Evolutionary conservation across 1,139 yeast species (phyloP).

Genomic region (Pichiaceae sp.): DNA sequence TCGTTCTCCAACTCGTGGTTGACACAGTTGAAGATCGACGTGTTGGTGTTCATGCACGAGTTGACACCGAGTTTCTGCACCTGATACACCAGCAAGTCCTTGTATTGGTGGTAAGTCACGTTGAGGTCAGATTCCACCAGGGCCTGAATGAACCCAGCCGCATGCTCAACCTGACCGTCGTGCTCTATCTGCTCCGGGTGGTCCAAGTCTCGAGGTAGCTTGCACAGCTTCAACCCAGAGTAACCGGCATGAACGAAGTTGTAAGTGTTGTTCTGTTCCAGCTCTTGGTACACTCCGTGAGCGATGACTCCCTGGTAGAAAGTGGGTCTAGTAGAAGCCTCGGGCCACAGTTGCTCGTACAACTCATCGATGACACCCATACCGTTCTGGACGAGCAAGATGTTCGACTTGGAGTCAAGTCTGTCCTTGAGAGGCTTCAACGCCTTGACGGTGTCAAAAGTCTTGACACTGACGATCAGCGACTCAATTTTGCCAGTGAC

Average conservation of each 20-base stretch:
- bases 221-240: slow-evolving; percentile 51
- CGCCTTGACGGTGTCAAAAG: slow-evolving; percentile 22
- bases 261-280: slow-evolving; percentile 29
- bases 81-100: slow-evolving; percentile 56
- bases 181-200: slow-evolving; percentile 2
- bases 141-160: slow-evolving; percentile 8
- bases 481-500: slow-evolving; percentile 18
- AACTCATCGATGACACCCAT: slow-evolving; percentile 53
- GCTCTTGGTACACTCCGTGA: slow-evolving; percentile 58
- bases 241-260: slow-evolving; percentile 58
- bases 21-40: slow-evolving; percentile 57
- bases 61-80: slow-evolving; percentile 69
- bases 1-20: slow-evolving; percentile 60
- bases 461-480: slow-evolving; percentile 24
- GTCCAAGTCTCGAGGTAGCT: slow-evolving; percentile 25
- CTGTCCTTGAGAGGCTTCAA: slow-evolving; percentile 15
- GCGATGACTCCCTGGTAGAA: slow-evolving; percentile 69
- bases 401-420: slow-evolving; percentile 32
- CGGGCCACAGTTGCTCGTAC: slow-evolving; percentile 47
- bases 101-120: slow-evolving; percentile 23
- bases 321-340: slow-evolving; percentile 36
- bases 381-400: slow-evolving; percentile 73
- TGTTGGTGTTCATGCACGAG: slow-evolving; percentile 67
- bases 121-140: slow-evolving; percentile 10
- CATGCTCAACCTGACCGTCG: slow-evolving; percentile 12